These are phyloP conservation scores for Lyophyllum shimeji DNA, from an alignment of 768 basidiomycete species.

Conservation along the genomic window DNA sequence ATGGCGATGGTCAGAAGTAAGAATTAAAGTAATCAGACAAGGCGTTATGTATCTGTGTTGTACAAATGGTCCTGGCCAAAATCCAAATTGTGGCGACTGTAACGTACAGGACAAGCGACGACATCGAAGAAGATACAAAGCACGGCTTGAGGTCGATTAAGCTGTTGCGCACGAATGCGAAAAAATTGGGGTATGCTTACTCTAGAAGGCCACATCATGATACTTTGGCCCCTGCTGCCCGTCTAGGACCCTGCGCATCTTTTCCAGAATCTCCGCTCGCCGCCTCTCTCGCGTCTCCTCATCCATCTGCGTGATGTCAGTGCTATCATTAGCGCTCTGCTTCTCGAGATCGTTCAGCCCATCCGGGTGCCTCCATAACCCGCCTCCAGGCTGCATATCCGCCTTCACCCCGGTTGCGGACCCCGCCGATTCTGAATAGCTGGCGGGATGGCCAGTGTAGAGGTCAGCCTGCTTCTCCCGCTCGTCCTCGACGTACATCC, in stretches of 20 bases:
- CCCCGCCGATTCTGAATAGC: background rate
- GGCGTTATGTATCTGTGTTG: too few species aligned
- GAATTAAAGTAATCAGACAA: too few species aligned
- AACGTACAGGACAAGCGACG: too few species aligned
- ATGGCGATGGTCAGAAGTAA: too few species aligned
- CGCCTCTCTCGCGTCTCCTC: slow-evolving; percentile 2
- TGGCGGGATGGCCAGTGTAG: background rate
- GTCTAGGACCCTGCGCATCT: slow-evolving; percentile 11
- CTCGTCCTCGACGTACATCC: background rate
- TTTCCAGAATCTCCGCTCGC: slow-evolving; percentile 5
- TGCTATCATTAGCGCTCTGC: background rate
- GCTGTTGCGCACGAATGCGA: too few species aligned
- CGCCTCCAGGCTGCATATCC: background rate
- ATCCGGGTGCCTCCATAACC: background rate
- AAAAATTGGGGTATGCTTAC: background rate
- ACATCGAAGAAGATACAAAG: too few species aligned
- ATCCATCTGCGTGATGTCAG: slow-evolving; percentile 3
- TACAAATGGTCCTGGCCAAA: too few species aligned
- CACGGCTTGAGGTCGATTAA: too few species aligned
- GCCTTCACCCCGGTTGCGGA: background rate
- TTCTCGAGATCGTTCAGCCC: background rate
- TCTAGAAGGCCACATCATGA: background rate
- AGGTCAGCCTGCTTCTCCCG: background rate
- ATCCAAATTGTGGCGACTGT: too few species aligned
- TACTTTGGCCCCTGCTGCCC: slow-evolving; percentile 1